These are phyloP conservation scores for Xylaria longipes DNA, from an alignment of 495 filamentous ascomycete species.

Conservation along the genomic window DNA sequence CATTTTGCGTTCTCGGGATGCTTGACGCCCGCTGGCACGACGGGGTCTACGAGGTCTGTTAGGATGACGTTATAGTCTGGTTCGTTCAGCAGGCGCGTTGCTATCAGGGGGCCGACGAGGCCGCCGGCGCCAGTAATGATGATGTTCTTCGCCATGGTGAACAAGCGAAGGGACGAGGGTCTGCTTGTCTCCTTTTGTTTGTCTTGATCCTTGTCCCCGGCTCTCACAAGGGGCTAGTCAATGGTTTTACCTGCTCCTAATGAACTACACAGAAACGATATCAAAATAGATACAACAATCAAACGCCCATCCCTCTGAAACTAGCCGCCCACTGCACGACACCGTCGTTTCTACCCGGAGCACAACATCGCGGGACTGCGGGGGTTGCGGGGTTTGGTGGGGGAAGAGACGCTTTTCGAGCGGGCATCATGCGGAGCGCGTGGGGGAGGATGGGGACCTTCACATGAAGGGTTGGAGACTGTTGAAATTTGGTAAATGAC, in stretches of 20 bases:
- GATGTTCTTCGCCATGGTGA: slow-evolving; percentile 58
- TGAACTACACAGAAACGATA: no score
- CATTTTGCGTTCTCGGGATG: slow-evolving; percentile 60
- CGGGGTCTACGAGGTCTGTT: slow-evolving; percentile 67
- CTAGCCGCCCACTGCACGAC: neutral
- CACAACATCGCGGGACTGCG: slow-evolving; percentile 7
- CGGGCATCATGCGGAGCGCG: slow-evolving; percentile 12
- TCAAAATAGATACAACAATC: neutral
- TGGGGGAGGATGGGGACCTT: neutral
- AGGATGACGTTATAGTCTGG: slow-evolving; percentile 64
- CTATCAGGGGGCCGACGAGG: slow-evolving; percentile 73
- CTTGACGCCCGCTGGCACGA: slow-evolving; percentile 56
- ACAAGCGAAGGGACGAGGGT: no score
- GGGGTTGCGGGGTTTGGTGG: slow-evolving; percentile 20
- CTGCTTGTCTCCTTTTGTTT: neutral
- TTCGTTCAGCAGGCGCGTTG: slow-evolving; percentile 65
- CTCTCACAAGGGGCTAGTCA: neutral
- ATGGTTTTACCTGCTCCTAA: neutral
- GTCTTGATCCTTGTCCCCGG: neutral
- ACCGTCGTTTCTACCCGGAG: neutral
- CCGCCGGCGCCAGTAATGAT: slow-evolving; percentile 77
- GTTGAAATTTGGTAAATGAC: neutral
- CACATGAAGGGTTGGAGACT: neutral
- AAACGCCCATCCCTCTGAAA: neutral
- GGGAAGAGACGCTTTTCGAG: neutral